Evolutionary conservation across 352 stramenopile species (phyloP).

Genomic region (Poterioochromonas sp.): DNA sequence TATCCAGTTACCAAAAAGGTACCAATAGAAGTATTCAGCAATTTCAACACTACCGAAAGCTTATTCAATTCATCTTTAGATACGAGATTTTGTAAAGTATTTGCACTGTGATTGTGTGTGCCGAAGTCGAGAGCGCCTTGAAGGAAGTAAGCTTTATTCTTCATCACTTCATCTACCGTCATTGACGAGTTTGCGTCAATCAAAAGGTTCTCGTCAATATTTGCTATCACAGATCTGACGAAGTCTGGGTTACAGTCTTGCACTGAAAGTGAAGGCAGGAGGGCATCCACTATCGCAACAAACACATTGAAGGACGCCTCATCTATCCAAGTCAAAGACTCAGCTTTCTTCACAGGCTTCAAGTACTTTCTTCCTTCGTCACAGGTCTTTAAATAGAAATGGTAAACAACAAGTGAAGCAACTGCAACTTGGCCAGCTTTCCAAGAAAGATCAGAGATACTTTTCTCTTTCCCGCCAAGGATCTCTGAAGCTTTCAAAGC

Average conservation of each 20-base stretch:
- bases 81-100: background rate
- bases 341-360: too few relatives aligned
- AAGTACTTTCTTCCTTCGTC: too few relatives aligned
- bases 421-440: too few relatives aligned
- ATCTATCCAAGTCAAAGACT: background rate
- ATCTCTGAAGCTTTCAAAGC: too few relatives aligned
- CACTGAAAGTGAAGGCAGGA: background rate
- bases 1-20: background rate
- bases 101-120: background rate
- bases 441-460: too few relatives aligned
- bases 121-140: background rate
- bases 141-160: background rate
- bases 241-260: background rate
- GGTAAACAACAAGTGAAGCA: too few relatives aligned
- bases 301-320: background rate
- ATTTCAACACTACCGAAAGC: background rate
- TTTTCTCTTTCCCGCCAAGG: too few relatives aligned
- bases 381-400: too few relatives aligned
- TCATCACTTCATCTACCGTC: background rate
- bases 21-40: background rate
- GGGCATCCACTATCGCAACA: background rate
- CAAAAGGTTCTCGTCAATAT: background rate
- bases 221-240: background rate
- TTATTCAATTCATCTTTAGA: background rate
- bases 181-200: background rate